Evolutionary conservation across 768 basidiomycete species (phyloP).

Genomic region (Dioszegia hungarica): DNA sequence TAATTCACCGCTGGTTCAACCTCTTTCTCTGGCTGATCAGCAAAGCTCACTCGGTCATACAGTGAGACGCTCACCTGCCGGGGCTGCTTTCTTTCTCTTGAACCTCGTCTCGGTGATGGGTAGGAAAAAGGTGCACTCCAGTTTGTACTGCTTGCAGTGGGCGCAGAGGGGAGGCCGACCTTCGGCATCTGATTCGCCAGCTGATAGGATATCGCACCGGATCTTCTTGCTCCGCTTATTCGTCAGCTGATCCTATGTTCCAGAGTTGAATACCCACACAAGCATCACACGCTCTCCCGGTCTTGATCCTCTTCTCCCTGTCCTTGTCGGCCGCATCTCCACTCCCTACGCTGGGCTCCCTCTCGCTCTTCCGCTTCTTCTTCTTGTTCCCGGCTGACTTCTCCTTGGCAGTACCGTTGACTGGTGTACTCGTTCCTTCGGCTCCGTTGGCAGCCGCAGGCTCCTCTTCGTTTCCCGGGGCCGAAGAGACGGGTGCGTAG

Average conservation of each 20-base stretch:
- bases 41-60: neutral
- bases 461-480: too few relatives aligned
- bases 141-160: constrained; percentile 88
- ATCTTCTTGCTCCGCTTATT: constrained; percentile 47
- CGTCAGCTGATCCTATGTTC: neutral
- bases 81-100: constrained; percentile 91
- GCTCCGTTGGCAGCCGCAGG: too few relatives aligned
- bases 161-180: constrained; percentile 67
- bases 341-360: neutral
- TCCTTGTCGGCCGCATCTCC: constrained; percentile 13
- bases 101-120: constrained; percentile 98
- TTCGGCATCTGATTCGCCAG: constrained; percentile 54
- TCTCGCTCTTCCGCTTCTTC: constrained; percentile 25
- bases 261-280: constrained; percentile 28
- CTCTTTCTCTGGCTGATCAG: constrained; percentile 1
- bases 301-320: constrained; percentile 45
- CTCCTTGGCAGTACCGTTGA: too few relatives aligned
- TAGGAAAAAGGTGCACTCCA: constrained; percentile 95
- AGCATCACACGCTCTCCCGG: constrained; percentile 47
- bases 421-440: too few relatives aligned
- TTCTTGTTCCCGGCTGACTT: neutral
- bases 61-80: too few relatives aligned
- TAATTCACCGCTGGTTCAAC: too few relatives aligned
- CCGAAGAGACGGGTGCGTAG: too few relatives aligned
- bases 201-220: constrained; percentile 74